A percentile compares a stretch with the other conserved stretches of the same genome.
phyloP scores from a whole-genome alignment of 2,329 filamentous ascomycete species.

The Fonsecaea erecta region DNA sequence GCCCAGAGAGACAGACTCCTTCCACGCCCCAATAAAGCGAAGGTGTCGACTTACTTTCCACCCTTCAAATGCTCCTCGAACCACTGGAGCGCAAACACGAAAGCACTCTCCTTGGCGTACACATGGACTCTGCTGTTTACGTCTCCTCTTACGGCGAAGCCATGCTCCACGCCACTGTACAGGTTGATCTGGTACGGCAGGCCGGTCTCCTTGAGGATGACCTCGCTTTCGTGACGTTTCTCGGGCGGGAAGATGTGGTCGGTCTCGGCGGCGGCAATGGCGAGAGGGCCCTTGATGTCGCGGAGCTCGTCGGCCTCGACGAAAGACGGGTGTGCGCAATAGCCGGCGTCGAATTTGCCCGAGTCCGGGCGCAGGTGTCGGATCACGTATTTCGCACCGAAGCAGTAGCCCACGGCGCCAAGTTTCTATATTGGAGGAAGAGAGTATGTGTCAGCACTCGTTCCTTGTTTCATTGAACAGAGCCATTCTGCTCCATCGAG shows the following conservation, averaged over 20 bases:
- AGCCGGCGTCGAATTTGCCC: conserved; percentile 70
- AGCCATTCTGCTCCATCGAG: too few species aligned
- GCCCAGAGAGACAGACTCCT: too few species aligned
- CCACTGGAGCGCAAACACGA: conserved; percentile 76
- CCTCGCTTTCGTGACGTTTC: conserved; percentile 68
- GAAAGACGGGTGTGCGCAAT: conserved; percentile 76
- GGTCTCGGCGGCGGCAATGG: conserved; percentile 67
- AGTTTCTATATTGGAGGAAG: conserved; percentile 34
- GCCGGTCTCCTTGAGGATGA: conserved; percentile 62
- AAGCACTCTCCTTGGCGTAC: conserved; percentile 81
- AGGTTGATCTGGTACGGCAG: conserved; percentile 76
- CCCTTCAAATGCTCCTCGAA: conserved; percentile 63
- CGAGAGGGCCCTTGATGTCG: conserved; percentile 68
- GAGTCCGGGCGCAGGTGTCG: conserved; percentile 66
- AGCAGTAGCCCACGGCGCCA: conserved; percentile 41
- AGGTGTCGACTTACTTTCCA: conserved; percentile 22
- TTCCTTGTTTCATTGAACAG: background rate
- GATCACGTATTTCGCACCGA: conserved; percentile 63
- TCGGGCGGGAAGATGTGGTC: conserved; percentile 69
- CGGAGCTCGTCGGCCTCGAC: conserved; percentile 69
- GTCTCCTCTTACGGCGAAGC: conserved; percentile 74
- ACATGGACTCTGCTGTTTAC: conserved; percentile 60
- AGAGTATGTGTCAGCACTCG: conserved; percentile 10
- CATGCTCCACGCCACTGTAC: conserved; percentile 72
- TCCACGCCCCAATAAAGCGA: too few species aligned